Base-by-base conservation (phyloP, 306 rosid genomes). In the Fragaria nilgerrensis region DNA sequence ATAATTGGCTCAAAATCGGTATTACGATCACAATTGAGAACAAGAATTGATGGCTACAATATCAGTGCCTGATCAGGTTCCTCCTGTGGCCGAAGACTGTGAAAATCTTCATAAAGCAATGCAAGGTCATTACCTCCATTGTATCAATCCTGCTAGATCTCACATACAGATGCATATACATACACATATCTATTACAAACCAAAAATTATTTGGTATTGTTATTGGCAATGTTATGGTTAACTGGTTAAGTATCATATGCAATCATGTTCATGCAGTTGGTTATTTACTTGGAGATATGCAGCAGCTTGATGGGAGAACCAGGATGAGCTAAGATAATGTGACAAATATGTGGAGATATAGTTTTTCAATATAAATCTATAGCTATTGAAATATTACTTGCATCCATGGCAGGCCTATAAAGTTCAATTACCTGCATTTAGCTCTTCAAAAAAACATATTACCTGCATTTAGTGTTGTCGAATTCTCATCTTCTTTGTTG, bases 91-190 rank as follows among this genome's bases (percentile, higher is more conserved):
- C 5, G 79, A 82, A 61, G 88, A 82, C 56, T 82, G 45, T 61
- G 82, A 82, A 50, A 61, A 29, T 27, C 85, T 82, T 56, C 79
- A 45, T 15, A 79, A 43, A n/a, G 82, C 88, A 36, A 66, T 85
- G 20, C 56, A 48, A 82, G 85, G 85, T 81, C 52, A 70, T 36
- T 61, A 22, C 41, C 55, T 72, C 50, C 55, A 4, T 32, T 45
- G 14, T 22, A 74, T 74, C 0, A 74, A 41, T 47, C 63, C 63
- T 11, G 29, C 10, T 56, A 56, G 62, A 56, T 50, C 58, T 50
- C 58, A 50, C 22, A 19, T 5, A 7, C 27, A 20, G 12, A n/a
- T 55, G 13, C 27, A 49, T 44, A 9, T 1, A 53, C 5, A 15
- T 17, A 15, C 9, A 55, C 23, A 53, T 16, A 53, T 19, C 27